Base-by-base conservation (phyloP, 805 yeast genomes). In the Aciculoconidium aculeatum region DNA sequence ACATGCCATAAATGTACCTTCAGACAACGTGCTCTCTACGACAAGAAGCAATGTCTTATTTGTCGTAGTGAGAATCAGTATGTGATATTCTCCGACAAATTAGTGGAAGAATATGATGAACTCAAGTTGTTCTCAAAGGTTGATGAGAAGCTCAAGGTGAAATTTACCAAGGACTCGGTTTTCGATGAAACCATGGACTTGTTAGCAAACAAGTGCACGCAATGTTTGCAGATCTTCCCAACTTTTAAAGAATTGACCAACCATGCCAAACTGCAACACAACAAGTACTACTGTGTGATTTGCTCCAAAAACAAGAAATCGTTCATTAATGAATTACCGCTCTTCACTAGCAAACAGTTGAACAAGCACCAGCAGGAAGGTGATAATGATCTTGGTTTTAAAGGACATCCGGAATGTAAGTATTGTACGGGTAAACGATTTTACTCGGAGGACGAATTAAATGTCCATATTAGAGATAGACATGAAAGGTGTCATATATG, bases 401-500 rank as follows among this genome's bases (percentile, higher is more conserved):
- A 55, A 7, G 97, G 97, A 0, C 97, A 88, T 51, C 96, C 97
- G 0, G 61, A 67, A 38, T 92, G 99, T 65, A 72, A 72, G 40
- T 82, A 84, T 51, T 92, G 98, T 54, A 56, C 68, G 3, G 75
- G 76, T 2, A 70, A 64, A 41, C 58, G 94, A 34, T 88, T 84
- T 51, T 92, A 92, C 51, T 84, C 95, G 0, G 84, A 77, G 21
- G 96, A 90, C 51, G 97, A 88, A 51, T 65, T 87, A 44, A 76
- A 74, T 40, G 55, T 77, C 17, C 99, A 92, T 55, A 71, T 88
- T 59, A 67, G 95, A 41, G 81, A 83, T 36, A 61, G 61, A 27
- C 98, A 92, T 54, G 96, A 88, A 50, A 75, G 78, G 41, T 92
- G 99, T 53, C 84, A 78, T 44, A 77, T 92, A 17, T 92, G 99